Base-by-base conservation (phyloP, 257 asterid genomes). In the Striga asiatica region DNA sequence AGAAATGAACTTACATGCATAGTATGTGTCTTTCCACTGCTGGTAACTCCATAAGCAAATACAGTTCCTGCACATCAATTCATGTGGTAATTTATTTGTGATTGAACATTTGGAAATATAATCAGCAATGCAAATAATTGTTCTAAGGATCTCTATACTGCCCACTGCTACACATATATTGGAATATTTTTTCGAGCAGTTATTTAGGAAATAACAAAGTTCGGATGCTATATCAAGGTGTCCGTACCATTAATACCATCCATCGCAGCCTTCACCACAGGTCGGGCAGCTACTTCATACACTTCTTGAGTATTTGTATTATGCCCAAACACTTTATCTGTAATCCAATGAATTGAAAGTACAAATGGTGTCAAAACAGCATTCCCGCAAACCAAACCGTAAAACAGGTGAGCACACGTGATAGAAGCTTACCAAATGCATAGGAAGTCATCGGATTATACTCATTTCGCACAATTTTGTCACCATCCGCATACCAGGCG, bases 21-120 rank as follows among this genome's bases (percentile, higher is more conserved):
- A 34, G 99, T 92, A 73, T 92, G 96, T 25, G 99, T 92, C 86
- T 92, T 92, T 68, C 99, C 99, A 75, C 99, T 92, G 62, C 97
- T 92, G 34, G 99, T 92, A 69, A 92, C 99, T 66, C 99, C 99
- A 76, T 92, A 92, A 66, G 99, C 99, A 83, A 92, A 92, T 51
- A 92, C 99, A 50, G 99, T 92, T 61, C 97, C 99, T 92, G 86
- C 78, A 78, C 19, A 69, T 55, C 53, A 62, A 66, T 61, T 31
- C 61, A 32, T 2, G 65, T 71, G n/a, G n/a, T n/a, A n/a, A n/a
- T n/a, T n/a, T n/a, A n/a, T n/a, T n/a, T n/a, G n/a, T n/a, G n/a
- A n/a, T n/a, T n/a, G n/a, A n/a, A n/a, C n/a, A n/a, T n/a, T n/a
- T n/a, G n/a, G n/a, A n/a, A n/a, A n/a, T n/a, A n/a, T n/a, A n/a